These are phyloP conservation scores for Pyrenochaeta sp. DNA, from an alignment of 2,329 filamentous ascomycete species.

Conservation along the genomic window DNA sequence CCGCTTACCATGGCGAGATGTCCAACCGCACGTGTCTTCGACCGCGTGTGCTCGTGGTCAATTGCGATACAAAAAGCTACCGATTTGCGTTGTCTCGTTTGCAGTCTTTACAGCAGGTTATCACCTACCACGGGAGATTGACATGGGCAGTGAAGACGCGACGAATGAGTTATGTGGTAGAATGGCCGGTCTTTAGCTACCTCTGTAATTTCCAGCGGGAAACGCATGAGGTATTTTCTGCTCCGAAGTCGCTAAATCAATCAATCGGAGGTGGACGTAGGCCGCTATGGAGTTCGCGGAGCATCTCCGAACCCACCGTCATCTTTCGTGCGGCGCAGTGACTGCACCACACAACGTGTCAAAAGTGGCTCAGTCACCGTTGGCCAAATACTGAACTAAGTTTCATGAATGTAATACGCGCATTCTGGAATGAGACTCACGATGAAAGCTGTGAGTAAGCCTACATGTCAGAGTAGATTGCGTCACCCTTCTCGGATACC, in stretches of 20 bases:
- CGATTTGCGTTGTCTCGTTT: too few species aligned
- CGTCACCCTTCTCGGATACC: conserved; percentile 16
- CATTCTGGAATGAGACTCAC: neutral
- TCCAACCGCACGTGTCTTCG: too few species aligned
- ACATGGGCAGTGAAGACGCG: too few species aligned
- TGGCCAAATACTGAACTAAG: neutral
- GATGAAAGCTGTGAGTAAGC: neutral
- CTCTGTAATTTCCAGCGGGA: too few species aligned
- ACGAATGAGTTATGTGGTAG: too few species aligned
- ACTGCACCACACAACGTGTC: conserved; percentile 16
- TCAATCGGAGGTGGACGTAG: neutral
- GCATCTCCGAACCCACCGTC: neutral
- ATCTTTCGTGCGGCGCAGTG: conserved; percentile 16
- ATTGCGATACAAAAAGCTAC: too few species aligned
- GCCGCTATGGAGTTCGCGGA: conserved; percentile 1
- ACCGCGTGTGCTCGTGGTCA: too few species aligned
- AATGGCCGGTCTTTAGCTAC: too few species aligned
- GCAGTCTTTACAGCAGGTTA: too few species aligned
- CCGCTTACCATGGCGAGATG: too few species aligned
- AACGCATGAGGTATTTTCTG: too few species aligned
- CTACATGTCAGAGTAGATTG: conserved; percentile 15
- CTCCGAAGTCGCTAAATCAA: neutral
- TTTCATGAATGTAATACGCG: neutral
- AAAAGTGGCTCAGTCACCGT: conserved; percentile 18
- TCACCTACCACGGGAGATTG: too few species aligned